Conservation (phyloP, 331 rosid species). For the Quercus tomentella region DNA sequence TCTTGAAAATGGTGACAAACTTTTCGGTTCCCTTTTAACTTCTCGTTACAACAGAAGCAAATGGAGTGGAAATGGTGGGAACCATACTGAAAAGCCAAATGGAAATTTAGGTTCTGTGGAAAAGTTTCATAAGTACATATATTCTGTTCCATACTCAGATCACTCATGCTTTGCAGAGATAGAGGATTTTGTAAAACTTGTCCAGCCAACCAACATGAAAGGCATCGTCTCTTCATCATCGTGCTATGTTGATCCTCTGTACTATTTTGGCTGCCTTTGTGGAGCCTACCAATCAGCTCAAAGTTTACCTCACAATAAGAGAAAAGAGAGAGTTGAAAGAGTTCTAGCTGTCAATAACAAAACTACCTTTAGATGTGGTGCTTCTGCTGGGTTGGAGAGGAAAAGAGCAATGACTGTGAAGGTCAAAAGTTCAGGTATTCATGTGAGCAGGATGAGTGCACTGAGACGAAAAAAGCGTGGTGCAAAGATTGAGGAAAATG, state of each 20-base stretch:
- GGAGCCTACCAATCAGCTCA: conserved; percentile 31
- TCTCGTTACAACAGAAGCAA: conserved; percentile 33
- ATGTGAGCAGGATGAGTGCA: conserved; percentile 32
- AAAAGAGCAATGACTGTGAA: conserved; percentile 22
- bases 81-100: conserved; percentile 18
- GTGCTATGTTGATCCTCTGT: conserved; percentile 62
- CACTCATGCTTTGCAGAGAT: conserved; percentile 64
- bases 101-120: conserved; percentile 18
- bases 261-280: conserved; percentile 56
- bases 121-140: conserved; percentile 48
- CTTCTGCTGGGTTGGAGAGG: conserved; percentile 16
- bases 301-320: conserved; percentile 10
- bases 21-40: conserved; percentile 39
- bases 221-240: conserved; percentile 68
- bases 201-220: conserved; percentile 50
- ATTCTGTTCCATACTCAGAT: conserved; percentile 64
- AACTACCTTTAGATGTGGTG: not conserved
- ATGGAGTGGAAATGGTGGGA: conserved; percentile 16
- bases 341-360: conserved; percentile 1
- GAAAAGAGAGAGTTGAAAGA: conserved; percentile 31
- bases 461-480: conserved; percentile 43
- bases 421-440: conserved; percentile 28
- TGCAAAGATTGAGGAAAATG: conserved; percentile 37
- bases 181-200: conserved; percentile 53
- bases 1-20: conserved; percentile 21